These are phyloP conservation scores for Termitomyces heimii DNA, from an alignment of 768 basidiomycete species.

Conservation along the genomic window DNA sequence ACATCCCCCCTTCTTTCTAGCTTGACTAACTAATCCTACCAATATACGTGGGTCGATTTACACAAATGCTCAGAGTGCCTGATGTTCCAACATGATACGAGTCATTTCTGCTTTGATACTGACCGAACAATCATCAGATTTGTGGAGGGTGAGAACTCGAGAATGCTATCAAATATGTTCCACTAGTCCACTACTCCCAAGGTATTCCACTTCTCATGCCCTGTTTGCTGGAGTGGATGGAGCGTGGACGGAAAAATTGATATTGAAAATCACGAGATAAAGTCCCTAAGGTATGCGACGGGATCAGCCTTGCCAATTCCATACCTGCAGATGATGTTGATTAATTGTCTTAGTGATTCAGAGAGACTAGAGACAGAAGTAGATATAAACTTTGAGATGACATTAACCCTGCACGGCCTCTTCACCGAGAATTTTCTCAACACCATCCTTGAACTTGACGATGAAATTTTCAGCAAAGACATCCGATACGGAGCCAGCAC, in stretches of 20 bases:
- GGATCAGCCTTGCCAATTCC: not conserved
- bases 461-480: slow-evolving; percentile 19
- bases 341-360: not conserved
- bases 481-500: slow-evolving; percentile 17
- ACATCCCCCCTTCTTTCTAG: no score
- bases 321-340: not conserved
- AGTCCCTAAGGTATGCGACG: not conserved
- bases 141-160: no score
- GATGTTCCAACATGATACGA: no score
- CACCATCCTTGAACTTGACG: slow-evolving; percentile 10
- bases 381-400: not conserved
- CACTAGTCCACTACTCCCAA: not conserved
- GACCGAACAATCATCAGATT: no score
- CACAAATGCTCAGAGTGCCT: no score
- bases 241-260: not conserved
- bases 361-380: not conserved
- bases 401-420: not conserved
- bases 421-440: slow-evolving; percentile 5
- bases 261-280: not conserved
- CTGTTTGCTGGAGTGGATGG: no score
- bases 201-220: not conserved
- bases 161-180: no score
- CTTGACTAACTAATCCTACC: no score
- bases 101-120: no score
- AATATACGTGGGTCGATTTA: no score